Conservation (phyloP, 1,284 basidiomycete genomes). For the Ganoderma boninense region DNA sequence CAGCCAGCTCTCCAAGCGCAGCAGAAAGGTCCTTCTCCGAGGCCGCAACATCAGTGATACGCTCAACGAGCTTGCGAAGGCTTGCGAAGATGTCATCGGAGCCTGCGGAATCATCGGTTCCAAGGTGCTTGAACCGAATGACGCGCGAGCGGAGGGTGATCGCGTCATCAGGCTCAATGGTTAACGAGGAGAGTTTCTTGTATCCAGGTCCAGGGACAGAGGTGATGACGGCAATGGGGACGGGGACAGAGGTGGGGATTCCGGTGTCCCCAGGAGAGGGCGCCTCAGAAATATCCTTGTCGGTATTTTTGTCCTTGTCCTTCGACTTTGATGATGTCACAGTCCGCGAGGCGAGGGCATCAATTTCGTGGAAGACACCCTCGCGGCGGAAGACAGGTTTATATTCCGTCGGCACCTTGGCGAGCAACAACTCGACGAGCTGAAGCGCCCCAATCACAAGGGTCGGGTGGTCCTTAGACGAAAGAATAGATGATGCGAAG, state of each 20-base stretch:
- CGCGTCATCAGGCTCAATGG: conserved; percentile 85
- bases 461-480: conserved; percentile 87
- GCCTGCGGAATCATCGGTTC: conserved; percentile 59
- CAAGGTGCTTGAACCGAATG: conserved; percentile 82
- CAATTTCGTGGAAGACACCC: conserved; percentile 94
- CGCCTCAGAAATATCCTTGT: conserved; percentile 47
- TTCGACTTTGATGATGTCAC: conserved; percentile 67
- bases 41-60: conserved; percentile 61
- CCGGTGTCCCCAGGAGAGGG: conserved; percentile 47
- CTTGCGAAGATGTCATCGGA: conserved; percentile 72
- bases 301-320: conserved; percentile 56
- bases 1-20: conserved; percentile 76
- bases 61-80: conserved; percentile 72
- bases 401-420: conserved; percentile 85
- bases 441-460: conserved; percentile 90
- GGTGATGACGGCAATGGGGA: conserved; percentile 46
- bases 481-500: conserved; percentile 92
- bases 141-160: conserved; percentile 90
- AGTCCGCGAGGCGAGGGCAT: conserved; percentile 70
- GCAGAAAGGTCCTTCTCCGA: conserved; percentile 74
- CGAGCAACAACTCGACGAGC: conserved; percentile 87
- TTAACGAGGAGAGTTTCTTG: conserved; percentile 70
- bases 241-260: conserved; percentile 41
- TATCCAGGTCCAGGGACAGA: conserved; percentile 68
- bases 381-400: conserved; percentile 89